Conservation (phyloP, 257 asterid genomes). For the Marsdenia floribunda region DNA sequence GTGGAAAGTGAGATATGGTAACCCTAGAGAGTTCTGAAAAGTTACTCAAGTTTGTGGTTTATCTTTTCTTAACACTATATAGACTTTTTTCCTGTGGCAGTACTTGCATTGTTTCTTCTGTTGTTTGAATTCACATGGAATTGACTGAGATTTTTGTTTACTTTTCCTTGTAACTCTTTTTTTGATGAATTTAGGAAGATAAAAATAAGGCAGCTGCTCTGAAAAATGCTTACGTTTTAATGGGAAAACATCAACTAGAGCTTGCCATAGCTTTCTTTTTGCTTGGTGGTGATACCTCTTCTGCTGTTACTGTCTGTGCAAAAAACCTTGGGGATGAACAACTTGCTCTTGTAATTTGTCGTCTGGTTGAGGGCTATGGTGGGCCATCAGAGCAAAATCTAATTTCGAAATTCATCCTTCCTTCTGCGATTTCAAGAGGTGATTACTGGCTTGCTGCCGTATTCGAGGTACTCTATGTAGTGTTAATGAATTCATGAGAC, state of each 20-base stretch:
- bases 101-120: background rate
- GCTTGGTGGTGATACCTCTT: conserved; percentile 94
- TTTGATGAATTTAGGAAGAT: conserved; percentile 54
- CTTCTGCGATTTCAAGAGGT: conserved; percentile 69
- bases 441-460: conserved; percentile 85
- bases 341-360: conserved; percentile 94
- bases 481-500: conserved; percentile 13
- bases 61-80: background rate
- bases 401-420: conserved; percentile 70
- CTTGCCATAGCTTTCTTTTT: conserved; percentile 95
- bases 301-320: conserved; percentile 90
- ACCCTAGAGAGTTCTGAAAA: background rate
- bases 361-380: conserved; percentile 77
- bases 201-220: conserved; percentile 91
- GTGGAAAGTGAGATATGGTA: background rate
- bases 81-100: background rate
- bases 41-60: background rate
- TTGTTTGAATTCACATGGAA: conserved; percentile 2
- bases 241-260: conserved; percentile 97
- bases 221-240: conserved; percentile 86
- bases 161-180: background rate
- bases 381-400: conserved; percentile 68
- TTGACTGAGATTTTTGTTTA: background rate
- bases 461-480: conserved; percentile 52
- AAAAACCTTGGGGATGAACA: conserved; percentile 96